Evolutionary conservation across 2,329 filamentous ascomycete genomes (phyloP).

Genomic region (Bipolaris bicolor): DNA sequence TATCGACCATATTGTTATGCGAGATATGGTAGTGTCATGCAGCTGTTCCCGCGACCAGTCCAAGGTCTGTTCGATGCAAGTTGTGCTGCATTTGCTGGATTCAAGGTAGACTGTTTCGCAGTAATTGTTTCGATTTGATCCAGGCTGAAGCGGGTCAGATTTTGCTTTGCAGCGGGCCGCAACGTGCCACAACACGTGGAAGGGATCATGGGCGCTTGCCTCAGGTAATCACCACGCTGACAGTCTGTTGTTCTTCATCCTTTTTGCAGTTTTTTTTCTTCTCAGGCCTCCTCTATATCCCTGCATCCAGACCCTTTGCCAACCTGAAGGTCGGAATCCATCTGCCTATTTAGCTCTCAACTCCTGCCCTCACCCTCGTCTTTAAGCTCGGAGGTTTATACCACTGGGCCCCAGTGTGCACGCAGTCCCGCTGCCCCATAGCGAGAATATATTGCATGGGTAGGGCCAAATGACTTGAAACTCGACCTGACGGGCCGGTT

Average conservation of each 20-base stretch:
- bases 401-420: neutral
- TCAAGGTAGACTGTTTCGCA: neutral
- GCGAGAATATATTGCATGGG: no score
- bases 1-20: neutral
- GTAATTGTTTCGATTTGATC: neutral
- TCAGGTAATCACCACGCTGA: neutral
- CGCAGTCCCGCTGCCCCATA: no score
- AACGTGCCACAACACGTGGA: slow-evolving; percentile 3
- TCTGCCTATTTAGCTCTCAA: neutral
- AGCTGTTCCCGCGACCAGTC: neutral
- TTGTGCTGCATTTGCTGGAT: neutral
- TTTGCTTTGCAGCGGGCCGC: slow-evolving; percentile 2
- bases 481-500: neutral
- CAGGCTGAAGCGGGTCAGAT: neutral
- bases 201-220: neutral
- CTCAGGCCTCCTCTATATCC: neutral
- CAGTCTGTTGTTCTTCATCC: neutral
- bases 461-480: neutral
- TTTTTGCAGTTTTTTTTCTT: neutral
- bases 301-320: neutral
- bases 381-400: neutral
- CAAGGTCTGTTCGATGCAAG: neutral
- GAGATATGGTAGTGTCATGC: neutral
- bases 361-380: neutral
- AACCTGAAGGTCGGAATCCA: neutral